Conservation (phyloP, 495 filamentous ascomycete species). For the Xanthoparmelia taractica region DNA sequence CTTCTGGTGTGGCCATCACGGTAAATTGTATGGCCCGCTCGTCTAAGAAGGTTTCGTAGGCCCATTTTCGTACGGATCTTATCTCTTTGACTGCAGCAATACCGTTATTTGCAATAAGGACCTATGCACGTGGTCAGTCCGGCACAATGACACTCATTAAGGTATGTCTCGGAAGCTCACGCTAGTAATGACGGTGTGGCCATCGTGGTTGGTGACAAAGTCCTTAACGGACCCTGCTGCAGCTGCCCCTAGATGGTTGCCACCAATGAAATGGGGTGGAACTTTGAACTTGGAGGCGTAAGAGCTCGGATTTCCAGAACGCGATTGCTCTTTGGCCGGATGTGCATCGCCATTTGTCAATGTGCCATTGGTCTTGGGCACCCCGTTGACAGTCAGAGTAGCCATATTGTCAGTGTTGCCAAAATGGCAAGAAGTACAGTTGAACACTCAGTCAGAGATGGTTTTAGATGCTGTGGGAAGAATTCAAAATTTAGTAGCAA, state of each 20-base stretch:
- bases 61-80: constrained; percentile 97
- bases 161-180: constrained; percentile 45
- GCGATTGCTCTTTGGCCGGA: constrained; percentile 29
- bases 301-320: constrained; percentile 38
- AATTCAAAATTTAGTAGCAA: not conserved
- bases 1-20: constrained; percentile 99
- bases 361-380: constrained; percentile 26
- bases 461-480: not conserved
- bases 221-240: constrained; percentile 79
- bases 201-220: constrained; percentile 80
- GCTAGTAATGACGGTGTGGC: constrained; percentile 95
- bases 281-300: constrained; percentile 72
- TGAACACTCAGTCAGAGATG: not conserved
- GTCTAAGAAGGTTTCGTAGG: constrained; percentile 98
- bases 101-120: constrained; percentile 99
- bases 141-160: not conserved
- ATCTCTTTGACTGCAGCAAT: constrained; percentile 99
- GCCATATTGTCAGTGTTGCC: constrained; percentile 18
- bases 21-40: constrained; percentile 98
- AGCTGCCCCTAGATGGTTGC: constrained; percentile 76
- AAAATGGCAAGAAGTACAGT: not conserved
- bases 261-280: constrained; percentile 89
- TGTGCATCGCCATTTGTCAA: constrained; percentile 42
- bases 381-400: constrained; percentile 19
- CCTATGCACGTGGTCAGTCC: constrained; percentile 44